Base-by-base conservation (phyloP, 305 asterid genomes). In the Solanum hybrid region DNA sequence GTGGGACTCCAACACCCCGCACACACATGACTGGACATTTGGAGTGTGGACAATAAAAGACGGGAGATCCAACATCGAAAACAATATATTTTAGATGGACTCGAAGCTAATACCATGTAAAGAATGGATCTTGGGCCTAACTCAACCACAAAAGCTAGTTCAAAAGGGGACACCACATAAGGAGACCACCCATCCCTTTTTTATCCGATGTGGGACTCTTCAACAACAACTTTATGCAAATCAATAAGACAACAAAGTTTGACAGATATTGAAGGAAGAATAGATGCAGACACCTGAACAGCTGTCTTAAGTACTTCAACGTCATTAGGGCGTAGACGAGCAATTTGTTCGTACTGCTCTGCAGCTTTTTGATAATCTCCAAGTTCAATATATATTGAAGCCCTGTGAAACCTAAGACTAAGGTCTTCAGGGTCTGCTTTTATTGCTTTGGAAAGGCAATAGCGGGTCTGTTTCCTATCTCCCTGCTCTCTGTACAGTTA, bases 381-480 rank as follows among this genome's bases (percentile, higher is more conserved):
- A 85, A 89, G 91, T 24, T 89, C 84, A 46, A 51, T 89, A 31
- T 89, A 89, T 84, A 84, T 87, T 89, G 89, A 89, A 35, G 91
- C 91, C 20, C 89, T 83, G 33, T 84, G 86, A 36, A 73, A 89
- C 46, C 78, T 89, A n/a, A 89, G 85, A 33, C 35, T 73, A 22
- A 75, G 31, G 31, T 89, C 91, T 20, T 86, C 86, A 24, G 91
- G 91, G 26, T 89, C 91, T 40, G 89, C 91, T 35, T 67, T 33
- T 46, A 89, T 85, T 42, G 91, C 91, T 51, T 89, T 89, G 42
- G 91, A 86, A 89, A 89, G 91, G 64, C 80, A 89, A 26, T 89
- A 83, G 11, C 74, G 87, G 24, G 80, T 88, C 86, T 82, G 87
- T 24, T 76, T 86, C 75, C 69, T 46, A 39, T 89, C 74, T 67